Base-by-base conservation (phyloP, 495 filamentous ascomycete species). In the Lasiosphaeria miniovina region DNA sequence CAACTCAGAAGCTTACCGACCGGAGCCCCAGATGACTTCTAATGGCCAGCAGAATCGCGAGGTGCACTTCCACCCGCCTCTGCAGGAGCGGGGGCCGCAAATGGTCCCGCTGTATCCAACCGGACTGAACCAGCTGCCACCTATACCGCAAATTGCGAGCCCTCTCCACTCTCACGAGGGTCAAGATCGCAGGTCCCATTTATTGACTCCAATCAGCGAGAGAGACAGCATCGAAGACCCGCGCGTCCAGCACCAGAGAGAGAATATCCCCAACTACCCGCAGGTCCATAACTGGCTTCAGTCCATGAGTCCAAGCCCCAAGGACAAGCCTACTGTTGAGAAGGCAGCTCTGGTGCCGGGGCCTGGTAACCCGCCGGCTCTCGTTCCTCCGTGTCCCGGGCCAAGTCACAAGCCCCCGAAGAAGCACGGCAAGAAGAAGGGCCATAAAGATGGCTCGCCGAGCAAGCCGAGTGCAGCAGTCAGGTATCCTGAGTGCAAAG, bases 171-270 rank as follows among this genome's bases (percentile, higher is more conserved):
- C 34, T 11, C 11, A 38, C 53, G 60, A 62, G 14, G 24, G 24
- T 6, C 54, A 63, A 17, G 57, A 49, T 12, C 63, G 66, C 3
- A 55, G 63, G 36, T 31, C 54, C 17, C 49, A 68, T 33, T 12
- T 58, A 11, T 36, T 68, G 38, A 68, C 66, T n/a, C 63, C 66
- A 0, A 68, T 68, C 49, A 65, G 54, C 34, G 66, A 68, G 55
- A 54, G 55, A 32, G 63, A 67, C 45, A 67, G 66, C 36, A 12
- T 45, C 14, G 66, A 68, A 12, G 57, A 55, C n/a, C 15, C 32
- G 1, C 59, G 55, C 12, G 32, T 48, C 32, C 58, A 58, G 33
- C 57, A 58, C 9, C 33, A 46, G 38, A 40, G 51, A 36, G 62
- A 65, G 57, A 68, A 61, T 49, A 38, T 38, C 15, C 58, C 58